Base-by-base conservation (phyloP, 257 asterid genomes). In the Mitragyna speciosa region DNA sequence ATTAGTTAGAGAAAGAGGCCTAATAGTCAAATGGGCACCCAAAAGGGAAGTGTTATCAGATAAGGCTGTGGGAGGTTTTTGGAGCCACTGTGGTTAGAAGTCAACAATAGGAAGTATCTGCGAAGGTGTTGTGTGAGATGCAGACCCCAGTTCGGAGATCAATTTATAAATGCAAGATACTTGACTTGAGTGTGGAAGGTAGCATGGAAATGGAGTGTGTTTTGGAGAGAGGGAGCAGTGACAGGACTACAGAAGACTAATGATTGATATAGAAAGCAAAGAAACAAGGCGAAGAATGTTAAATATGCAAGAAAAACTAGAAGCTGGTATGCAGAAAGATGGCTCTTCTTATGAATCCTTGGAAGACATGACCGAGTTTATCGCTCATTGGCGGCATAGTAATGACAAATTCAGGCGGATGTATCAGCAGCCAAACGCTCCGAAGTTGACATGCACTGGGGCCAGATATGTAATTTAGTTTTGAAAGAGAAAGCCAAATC, bases 71-170 rank as follows among this genome's bases (percentile, higher is more conserved):
- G 83, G 83, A 2, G 86, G 75, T 0, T 83, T 83, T 30, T 59
- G 41, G 85, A 81, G 81, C 19, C 83, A 83, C 16, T 83, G 83
- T 30, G 83, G 83, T 5, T 83, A 83, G 82, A 78, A 78, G 33
- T 82, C 85, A 6, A 65, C 65, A 0, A 0, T 72, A 47, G 85
- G 73, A 26, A 73, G 80, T 20, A 9, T 82, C 2, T 47, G 77
- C 2, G 75, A 83, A 79, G 86, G 86, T 5, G 78, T 83, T 2
- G 75, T 81, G 0, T 79, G 70, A 79, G 79, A 0, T 79, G 86
- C 66, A 56, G 43, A 30, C 86, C 83, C 2, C 15, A 30, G 47
- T 78, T 79, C 12, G 80, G 61, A 0, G 86, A 79, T 41, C 86
- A 78, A 48, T 8, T 1, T 7, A 28, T 63, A 33, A 78, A 58